A percentile compares a stretch with the other conserved stretches of the same genome.
These are phyloP conservation scores for Mycena kentingensis DNA, from an alignment of 768 basidiomycete genomes.

Conservation along the genomic window DNA sequence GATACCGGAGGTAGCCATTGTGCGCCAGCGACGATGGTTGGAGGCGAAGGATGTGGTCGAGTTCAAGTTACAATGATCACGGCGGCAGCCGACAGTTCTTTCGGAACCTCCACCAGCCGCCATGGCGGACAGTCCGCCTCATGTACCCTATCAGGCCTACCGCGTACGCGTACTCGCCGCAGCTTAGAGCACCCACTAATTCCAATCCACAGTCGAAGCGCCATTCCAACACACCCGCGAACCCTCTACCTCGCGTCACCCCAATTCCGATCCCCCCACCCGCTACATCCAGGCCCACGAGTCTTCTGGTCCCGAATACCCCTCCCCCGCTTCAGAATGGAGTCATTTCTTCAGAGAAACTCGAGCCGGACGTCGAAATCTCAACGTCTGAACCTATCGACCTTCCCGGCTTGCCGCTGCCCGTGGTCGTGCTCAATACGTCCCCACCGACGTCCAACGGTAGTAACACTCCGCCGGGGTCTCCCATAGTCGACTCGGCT, in stretches of 20 bases:
- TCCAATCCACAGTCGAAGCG: conserved; percentile 46
- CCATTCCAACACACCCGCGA: conserved; percentile 43
- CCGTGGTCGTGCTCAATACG: conserved; percentile 14
- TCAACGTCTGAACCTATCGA: conserved; percentile 6
- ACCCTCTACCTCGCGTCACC: conserved; percentile 26
- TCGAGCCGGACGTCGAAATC: neutral
- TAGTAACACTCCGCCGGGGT: conserved; percentile 1
- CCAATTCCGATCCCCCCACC: conserved; percentile 18
- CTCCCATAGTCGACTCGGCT: neutral
- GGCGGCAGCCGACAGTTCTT: conserved; percentile 1
- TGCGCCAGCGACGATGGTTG: conserved; percentile 62
- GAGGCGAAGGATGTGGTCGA: conserved; percentile 5
- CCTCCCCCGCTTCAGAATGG: conserved; percentile 25
- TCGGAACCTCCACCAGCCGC: conserved; percentile 26
- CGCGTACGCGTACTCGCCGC: conserved; percentile 35
- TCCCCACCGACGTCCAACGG: conserved; percentile 26
- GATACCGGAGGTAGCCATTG: conserved; percentile 77
- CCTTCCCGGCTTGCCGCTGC: conserved; percentile 10
- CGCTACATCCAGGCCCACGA: conserved; percentile 31
- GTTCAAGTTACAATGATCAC: neutral
- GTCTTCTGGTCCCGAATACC: conserved; percentile 22
- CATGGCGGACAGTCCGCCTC: conserved; percentile 20
- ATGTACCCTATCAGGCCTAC: conserved; percentile 55
- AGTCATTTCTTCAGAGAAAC: conserved; percentile 16
- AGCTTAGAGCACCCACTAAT: conserved; percentile 10